Evolutionary conservation across 352 stramenopile species (phyloP).

Genomic region (Pythium scleroteichum): DNA sequence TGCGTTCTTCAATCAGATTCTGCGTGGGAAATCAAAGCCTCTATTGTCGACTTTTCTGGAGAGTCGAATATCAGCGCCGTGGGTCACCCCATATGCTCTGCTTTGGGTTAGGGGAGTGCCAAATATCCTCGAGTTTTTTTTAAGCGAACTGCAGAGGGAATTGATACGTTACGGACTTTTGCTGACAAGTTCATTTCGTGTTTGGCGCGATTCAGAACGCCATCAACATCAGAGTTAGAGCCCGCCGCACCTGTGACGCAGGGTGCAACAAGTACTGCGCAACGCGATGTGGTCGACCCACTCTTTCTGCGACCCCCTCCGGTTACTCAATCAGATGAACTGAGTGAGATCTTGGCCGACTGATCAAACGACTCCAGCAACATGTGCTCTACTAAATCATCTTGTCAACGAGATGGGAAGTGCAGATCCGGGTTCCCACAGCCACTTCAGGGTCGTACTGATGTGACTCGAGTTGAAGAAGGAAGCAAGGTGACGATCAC

Average conservation of each 20-base stretch:
- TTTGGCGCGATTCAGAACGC: not conserved
- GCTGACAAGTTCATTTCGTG: not conserved
- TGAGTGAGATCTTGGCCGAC: not conserved
- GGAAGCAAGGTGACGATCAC: not conserved
- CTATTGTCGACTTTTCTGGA: slow-evolving; percentile 34
- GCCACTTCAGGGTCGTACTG: not conserved
- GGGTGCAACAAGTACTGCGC: no score
- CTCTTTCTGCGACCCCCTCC: no score
- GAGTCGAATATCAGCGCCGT: slow-evolving; percentile 30
- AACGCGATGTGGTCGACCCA: no score
- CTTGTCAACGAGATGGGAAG: slow-evolving; percentile 8
- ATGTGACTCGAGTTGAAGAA: not conserved
- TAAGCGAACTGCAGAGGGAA: not conserved
- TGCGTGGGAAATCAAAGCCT: slow-evolving; percentile 11
- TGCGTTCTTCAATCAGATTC: slow-evolving; percentile 20
- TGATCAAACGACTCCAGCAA: slow-evolving; percentile 14
- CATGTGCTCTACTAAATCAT: slow-evolving; percentile 15
- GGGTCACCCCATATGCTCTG: slow-evolving; percentile 25
- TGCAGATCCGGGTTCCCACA: slow-evolving; percentile 11
- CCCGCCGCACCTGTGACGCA: no score
- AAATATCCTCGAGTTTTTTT: slow-evolving; percentile 8
- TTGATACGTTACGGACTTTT: not conserved
- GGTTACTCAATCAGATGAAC: no score
- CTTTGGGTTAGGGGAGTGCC: not conserved
- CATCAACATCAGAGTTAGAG: slow-evolving; percentile 7